A percentile compares a stretch with the other conserved stretches of the same genome.
These are phyloP conservation scores for Penicillium sp. DNA, from an alignment of 2,329 filamentous ascomycete species.

Conservation along the genomic window DNA sequence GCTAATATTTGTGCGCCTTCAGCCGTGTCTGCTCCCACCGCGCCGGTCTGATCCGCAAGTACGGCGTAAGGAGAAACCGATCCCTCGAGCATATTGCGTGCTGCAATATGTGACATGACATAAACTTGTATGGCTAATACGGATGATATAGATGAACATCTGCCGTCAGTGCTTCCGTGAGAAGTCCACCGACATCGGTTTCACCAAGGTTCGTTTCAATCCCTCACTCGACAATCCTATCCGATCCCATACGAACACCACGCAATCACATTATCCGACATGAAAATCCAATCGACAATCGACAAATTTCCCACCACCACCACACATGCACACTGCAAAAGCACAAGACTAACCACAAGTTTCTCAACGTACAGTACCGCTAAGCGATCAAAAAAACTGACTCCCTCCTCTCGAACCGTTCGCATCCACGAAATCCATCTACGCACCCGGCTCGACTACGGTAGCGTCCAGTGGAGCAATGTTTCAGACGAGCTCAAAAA, in stretches of 20 bases:
- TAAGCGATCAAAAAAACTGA: conserved; percentile 29
- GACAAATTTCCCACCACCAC: neutral
- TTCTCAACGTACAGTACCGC: conserved; percentile 29
- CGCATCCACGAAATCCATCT: conserved; percentile 33
- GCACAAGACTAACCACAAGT: conserved; percentile 16
- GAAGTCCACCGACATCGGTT: conserved; percentile 66
- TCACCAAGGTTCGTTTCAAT: conserved; percentile 59
- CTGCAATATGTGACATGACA: neutral
- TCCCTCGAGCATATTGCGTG: neutral
- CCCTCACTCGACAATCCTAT: neutral
- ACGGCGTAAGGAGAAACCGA: conserved; percentile 58
- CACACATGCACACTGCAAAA: neutral
- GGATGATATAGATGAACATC: conserved; percentile 47
- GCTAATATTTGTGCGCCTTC: conserved; percentile 26
- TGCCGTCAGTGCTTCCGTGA: conserved; percentile 69
- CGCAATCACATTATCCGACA: neutral
- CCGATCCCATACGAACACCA: neutral
- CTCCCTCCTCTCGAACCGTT: conserved; percentile 29
- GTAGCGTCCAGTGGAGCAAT: conserved; percentile 21
- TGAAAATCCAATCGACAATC: neutral
- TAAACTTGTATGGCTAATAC: conserved; percentile 22
- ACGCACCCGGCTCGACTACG: conserved; percentile 27
- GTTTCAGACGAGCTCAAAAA: conserved; percentile 19
- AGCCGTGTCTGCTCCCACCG: conserved; percentile 89
- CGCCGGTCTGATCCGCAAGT: conserved; percentile 99